Evolutionary conservation across 1,284 basidiomycete species (phyloP).

Genomic region (Cryptococcus jaspeensis): DNA sequence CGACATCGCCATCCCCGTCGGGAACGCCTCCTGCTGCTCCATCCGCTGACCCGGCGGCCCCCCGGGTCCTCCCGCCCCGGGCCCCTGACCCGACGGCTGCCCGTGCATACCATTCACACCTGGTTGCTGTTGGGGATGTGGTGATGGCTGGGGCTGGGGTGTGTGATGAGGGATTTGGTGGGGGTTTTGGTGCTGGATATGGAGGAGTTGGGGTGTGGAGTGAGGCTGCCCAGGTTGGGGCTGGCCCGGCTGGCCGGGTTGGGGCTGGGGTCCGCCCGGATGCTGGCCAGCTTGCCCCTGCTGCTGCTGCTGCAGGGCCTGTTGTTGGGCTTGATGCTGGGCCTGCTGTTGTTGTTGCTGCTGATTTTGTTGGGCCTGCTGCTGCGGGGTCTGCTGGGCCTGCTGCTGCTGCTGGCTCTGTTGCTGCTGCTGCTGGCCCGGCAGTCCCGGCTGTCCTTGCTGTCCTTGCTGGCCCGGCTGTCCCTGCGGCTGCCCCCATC

Average conservation of each 20-base stretch:
- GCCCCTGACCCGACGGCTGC: neutral
- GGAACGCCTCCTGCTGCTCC: conserved; percentile 6
- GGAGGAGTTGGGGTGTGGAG: conserved; percentile 15
- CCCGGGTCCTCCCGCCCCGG: conserved; percentile 16
- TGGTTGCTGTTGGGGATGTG: neutral
- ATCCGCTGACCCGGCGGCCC: conserved; percentile 7
- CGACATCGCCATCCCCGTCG: conserved; percentile 32
- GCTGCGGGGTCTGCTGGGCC: conserved; percentile 14
- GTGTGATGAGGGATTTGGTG: neutral
- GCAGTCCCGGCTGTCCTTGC: no score
- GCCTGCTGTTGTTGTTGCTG: conserved; percentile 17
- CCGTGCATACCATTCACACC: neutral
- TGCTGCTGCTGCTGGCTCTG: conserved; percentile 12
- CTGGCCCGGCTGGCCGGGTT: conserved; percentile 25
- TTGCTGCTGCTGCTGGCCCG: no score
- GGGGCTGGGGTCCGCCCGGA: conserved; percentile 9
- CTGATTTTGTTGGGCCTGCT: conserved; percentile 10
- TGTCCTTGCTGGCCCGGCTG: conserved; percentile 11
- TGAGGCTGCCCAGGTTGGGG: conserved; percentile 23
- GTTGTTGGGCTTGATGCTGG: conserved; percentile 7
- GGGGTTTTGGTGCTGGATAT: conserved; percentile 2
- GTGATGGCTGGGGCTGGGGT: neutral
- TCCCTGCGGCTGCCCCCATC: neutral
- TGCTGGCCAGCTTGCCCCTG: conserved; percentile 21
- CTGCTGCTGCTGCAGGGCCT: conserved; percentile 18